These are phyloP conservation scores for Pseudogymnoascus sp. DNA, from an alignment of 2,329 filamentous ascomycete genomes.

Conservation along the genomic window DNA sequence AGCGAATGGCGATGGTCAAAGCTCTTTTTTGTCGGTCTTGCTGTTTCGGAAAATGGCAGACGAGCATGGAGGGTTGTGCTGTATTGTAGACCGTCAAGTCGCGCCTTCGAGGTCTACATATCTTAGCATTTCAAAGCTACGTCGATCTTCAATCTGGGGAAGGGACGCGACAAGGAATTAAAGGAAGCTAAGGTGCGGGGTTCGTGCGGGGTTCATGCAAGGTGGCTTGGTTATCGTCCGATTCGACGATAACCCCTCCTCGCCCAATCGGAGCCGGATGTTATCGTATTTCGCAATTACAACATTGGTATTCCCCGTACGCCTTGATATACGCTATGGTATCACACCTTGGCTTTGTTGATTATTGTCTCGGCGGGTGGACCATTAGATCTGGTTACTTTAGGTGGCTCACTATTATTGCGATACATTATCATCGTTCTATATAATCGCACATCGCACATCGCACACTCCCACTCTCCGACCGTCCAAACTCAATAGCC, in stretches of 20 bases:
- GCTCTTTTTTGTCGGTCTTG: neutral
- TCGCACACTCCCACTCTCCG: neutral
- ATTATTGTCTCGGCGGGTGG: neutral
- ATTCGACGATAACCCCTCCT: neutral
- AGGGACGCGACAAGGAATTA: neutral
- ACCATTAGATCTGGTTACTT: neutral
- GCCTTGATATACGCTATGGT: neutral
- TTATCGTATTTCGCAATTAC: neutral
- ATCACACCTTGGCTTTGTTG: neutral
- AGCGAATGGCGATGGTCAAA: neutral
- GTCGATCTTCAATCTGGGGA: neutral
- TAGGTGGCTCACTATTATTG: neutral
- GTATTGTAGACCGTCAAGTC: neutral
- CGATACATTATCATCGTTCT: neutral
- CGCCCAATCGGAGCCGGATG: neutral
- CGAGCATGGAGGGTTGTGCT: neutral
- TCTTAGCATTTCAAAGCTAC: neutral
- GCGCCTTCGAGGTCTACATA: neutral
- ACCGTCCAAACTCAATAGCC: neutral
- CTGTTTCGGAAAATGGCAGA: neutral
- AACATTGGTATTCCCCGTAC: neutral
- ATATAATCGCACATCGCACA: neutral
- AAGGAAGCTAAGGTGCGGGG: neutral
- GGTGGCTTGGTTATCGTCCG: neutral
- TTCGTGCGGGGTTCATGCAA: neutral